Conservation (phyloP, 768 basidiomycete species). For the Fomitopsis serialis region DNA sequence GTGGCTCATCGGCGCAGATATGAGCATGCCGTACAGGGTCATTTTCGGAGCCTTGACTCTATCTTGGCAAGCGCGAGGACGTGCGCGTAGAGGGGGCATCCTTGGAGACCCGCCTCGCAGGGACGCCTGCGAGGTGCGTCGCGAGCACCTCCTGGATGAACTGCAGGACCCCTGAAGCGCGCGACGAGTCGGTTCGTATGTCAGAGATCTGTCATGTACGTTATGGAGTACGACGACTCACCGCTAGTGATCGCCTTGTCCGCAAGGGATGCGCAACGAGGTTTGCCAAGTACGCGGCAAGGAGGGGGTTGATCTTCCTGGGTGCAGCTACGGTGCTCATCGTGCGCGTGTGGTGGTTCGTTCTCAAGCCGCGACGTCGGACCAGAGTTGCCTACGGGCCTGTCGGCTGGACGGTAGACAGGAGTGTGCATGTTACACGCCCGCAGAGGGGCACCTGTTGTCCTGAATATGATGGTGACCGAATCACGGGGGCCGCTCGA, state of each 20-base stretch:
- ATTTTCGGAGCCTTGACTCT: conserved; percentile 75
- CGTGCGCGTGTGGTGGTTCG: not conserved
- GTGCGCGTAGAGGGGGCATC: conserved; percentile 50
- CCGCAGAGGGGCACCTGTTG: too few relatives aligned
- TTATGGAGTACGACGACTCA: conserved; percentile 20
- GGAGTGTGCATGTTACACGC: too few relatives aligned
- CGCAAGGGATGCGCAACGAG: conserved; percentile 66
- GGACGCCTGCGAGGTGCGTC: conserved; percentile 60
- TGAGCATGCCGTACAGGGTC: conserved; percentile 75
- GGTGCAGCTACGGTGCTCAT: conserved; percentile 18
- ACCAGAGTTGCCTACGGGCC: too few relatives aligned
- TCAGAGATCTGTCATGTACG: not conserved
- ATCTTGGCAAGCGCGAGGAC: conserved; percentile 53
- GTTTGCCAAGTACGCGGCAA: conserved; percentile 66
- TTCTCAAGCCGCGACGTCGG: not conserved
- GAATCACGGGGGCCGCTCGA: too few relatives aligned
- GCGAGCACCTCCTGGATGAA: conserved; percentile 78
- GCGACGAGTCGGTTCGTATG: not conserved
- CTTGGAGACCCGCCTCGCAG: conserved; percentile 43
- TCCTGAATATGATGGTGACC: too few relatives aligned
- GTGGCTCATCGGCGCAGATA: conserved; percentile 81
- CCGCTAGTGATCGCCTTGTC: conserved; percentile 80
- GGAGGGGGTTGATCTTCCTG: conserved; percentile 39
- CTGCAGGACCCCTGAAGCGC: conserved; percentile 27
- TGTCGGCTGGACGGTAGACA: too few relatives aligned